Evolutionary conservation across 2,329 filamentous ascomycete species (phyloP).

Genomic region (Ceratocystis albifundus): DNA sequence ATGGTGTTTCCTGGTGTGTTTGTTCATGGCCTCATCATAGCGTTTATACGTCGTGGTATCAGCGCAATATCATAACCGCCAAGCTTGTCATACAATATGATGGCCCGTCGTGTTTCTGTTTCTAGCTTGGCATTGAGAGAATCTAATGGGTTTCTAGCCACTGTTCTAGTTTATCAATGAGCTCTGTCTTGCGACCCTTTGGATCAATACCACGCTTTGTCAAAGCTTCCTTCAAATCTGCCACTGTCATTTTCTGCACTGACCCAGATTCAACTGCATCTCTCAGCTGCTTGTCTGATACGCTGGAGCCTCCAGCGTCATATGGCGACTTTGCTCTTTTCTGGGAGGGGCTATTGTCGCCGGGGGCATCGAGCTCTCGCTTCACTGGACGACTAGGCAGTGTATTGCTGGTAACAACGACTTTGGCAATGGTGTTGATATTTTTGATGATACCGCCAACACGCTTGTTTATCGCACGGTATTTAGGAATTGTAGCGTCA

Average conservation of each 20-base stretch:
- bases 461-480: slow-evolving; percentile 79
- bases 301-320: slow-evolving; percentile 30
- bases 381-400: background rate
- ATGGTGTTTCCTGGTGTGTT: background rate
- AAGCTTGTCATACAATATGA: no score
- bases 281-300: slow-evolving; percentile 39
- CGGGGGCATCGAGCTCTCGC: slow-evolving; percentile 27
- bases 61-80: background rate
- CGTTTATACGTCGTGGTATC: no score
- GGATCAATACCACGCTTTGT: slow-evolving; percentile 38
- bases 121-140: background rate
- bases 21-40: background rate
- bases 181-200: slow-evolving; percentile 42
- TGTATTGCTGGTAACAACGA: slow-evolving; percentile 38
- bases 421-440: slow-evolving; percentile 54
- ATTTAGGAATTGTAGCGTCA: slow-evolving; percentile 75
- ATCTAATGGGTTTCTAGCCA: slow-evolving; percentile 39
- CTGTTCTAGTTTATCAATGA: slow-evolving; percentile 45
- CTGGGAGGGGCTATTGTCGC: slow-evolving; percentile 32
- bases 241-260: slow-evolving; percentile 44
- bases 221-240: slow-evolving; percentile 41
- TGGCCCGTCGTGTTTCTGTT: background rate
- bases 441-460: slow-evolving; percentile 66
- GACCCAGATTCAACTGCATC: slow-evolving; percentile 36
- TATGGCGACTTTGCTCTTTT: slow-evolving; percentile 36